Evolutionary conservation across 2,329 filamentous ascomycete species (phyloP).

Genomic region (Neoarthrinium moseri): DNA sequence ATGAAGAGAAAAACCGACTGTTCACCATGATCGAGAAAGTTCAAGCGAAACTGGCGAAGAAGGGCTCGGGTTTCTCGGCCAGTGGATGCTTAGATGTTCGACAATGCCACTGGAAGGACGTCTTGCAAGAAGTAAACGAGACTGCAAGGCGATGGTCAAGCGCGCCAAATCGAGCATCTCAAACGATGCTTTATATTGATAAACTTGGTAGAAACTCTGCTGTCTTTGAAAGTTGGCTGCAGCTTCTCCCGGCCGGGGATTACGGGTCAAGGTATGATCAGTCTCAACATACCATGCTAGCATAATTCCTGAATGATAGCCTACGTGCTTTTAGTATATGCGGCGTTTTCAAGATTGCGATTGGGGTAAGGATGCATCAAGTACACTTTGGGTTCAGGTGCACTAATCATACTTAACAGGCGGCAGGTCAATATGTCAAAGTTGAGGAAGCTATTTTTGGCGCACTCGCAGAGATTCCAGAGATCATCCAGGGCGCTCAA

Average conservation of each 20-base stretch:
- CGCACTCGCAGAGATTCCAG: constrained; percentile 1
- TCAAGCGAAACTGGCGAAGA: background rate
- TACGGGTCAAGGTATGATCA: constrained; percentile 3
- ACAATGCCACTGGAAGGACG: background rate
- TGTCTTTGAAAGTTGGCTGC: background rate
- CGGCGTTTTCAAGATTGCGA: constrained; percentile 2
- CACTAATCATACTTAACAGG: background rate
- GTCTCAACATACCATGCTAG: background rate
- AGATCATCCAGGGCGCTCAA: background rate
- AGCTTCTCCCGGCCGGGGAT: background rate
- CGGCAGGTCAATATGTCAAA: constrained; percentile 4
- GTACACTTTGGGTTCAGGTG: too few relatives aligned
- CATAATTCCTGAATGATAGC: background rate
- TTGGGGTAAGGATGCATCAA: background rate
- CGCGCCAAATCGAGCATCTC: background rate
- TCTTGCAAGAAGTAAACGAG: background rate
- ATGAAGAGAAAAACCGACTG: background rate
- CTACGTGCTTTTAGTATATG: constrained; percentile 1
- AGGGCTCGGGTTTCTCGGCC: background rate
- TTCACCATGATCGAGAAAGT: background rate
- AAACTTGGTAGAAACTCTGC: background rate
- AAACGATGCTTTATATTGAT: background rate
- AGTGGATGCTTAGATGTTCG: too few relatives aligned
- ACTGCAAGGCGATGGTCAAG: background rate
- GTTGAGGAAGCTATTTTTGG: background rate